These are phyloP conservation scores for Lichtheimia corymbifera DNA, from an alignment of 371 early-diverging fungal species.

Conservation along the genomic window DNA sequence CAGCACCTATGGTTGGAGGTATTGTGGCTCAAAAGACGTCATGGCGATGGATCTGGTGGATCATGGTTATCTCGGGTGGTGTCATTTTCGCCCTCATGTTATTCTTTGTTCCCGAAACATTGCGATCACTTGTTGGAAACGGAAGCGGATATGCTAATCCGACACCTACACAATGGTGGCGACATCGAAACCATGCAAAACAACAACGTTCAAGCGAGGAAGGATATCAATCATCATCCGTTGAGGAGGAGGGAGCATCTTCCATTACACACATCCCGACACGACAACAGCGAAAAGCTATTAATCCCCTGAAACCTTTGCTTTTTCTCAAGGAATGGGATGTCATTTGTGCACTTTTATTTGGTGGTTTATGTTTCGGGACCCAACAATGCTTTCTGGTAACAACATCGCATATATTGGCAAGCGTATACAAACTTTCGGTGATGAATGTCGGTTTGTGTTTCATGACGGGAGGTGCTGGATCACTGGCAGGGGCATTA, in stretches of 20 bases:
- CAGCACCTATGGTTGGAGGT: conserved; percentile 47
- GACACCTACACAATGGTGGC: conserved; percentile 18
- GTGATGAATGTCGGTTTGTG: conserved; percentile 21
- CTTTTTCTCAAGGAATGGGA: conserved; percentile 29
- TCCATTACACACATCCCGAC: no score
- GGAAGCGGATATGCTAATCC: conserved; percentile 25
- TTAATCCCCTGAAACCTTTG: conserved; percentile 19
- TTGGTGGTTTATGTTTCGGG: conserved; percentile 32
- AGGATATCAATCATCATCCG: neutral
- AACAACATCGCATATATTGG: conserved; percentile 11
- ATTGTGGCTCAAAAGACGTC: conserved; percentile 7
- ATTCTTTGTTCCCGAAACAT: conserved; percentile 61
- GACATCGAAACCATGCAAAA: neutral
- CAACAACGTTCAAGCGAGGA: neutral
- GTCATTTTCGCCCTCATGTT: conserved; percentile 40
- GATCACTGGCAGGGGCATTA: conserved; percentile 14
- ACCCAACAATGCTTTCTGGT: conserved; percentile 19
- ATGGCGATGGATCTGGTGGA: conserved; percentile 47
- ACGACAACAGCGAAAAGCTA: no score
- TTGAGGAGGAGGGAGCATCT: no score
- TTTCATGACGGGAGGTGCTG: conserved; percentile 16
- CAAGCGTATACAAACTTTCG: conserved; percentile 12
- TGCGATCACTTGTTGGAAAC: conserved; percentile 41
- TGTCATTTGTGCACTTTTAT: conserved; percentile 20
- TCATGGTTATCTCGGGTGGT: conserved; percentile 48